Evolutionary conservation across 768 basidiomycete species (phyloP).

Genomic region (Mycena kentingensis): DNA sequence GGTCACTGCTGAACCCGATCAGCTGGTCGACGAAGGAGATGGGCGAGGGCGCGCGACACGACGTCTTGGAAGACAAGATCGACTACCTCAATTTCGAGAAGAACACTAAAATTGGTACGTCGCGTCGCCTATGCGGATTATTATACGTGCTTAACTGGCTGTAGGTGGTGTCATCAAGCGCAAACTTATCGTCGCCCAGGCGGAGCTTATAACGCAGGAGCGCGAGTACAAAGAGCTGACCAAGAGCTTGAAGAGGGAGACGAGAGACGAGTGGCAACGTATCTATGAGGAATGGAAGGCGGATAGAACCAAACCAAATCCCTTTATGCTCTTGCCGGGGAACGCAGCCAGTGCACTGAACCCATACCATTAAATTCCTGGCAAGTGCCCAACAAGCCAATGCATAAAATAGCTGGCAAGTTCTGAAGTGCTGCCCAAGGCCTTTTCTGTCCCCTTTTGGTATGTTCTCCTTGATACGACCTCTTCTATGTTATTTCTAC

Average conservation of each 20-base stretch:
- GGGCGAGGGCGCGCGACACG: conserved; percentile 24
- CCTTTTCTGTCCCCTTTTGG: too few species aligned
- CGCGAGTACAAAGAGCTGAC: not conserved
- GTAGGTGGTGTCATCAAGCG: not conserved
- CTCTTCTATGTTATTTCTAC: too few species aligned
- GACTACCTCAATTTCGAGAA: conserved; percentile 24
- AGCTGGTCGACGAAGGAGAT: conserved; percentile 33
- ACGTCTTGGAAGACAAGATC: conserved; percentile 27
- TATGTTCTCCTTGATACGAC: too few species aligned
- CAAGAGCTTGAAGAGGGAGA: not conserved
- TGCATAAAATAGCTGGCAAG: too few species aligned
- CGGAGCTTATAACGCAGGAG: not conserved
- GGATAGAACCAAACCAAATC: not conserved
- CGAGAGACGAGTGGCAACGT: not conserved
- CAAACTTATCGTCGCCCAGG: not conserved
- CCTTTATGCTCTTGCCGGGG: too few species aligned
- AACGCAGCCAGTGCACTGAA: too few species aligned
- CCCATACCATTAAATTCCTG: too few species aligned
- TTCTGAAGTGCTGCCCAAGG: too few species aligned
- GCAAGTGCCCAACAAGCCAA: too few species aligned
- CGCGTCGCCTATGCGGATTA: not conserved
- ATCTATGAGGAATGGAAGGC: not conserved
- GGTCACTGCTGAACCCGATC: conserved; percentile 28
- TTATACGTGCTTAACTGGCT: not conserved
- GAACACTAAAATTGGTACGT: not conserved